Base-by-base conservation (phyloP, 2,329 filamentous ascomycete genomes). In the Ophiostoma ulmi region DNA sequence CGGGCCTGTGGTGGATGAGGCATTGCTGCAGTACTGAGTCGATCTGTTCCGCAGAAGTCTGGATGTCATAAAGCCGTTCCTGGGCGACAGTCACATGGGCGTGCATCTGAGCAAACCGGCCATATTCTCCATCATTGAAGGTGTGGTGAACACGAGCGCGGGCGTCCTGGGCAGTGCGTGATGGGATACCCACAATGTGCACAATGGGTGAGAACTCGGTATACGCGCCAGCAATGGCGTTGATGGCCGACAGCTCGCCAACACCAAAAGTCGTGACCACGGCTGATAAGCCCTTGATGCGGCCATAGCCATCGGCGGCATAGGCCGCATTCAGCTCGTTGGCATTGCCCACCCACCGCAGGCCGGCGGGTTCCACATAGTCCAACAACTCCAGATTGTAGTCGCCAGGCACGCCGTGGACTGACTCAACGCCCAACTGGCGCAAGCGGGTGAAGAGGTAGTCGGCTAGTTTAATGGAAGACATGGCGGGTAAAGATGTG, bases 21-120 rank as follows among this genome's bases (percentile, higher is more conserved):
- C 92, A 95, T 79, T 93, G 85, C 38, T 86, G 86, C 38, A 97
- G 84, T 3, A 90, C 88, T 75, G 91, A 85, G 78, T 97, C 93
- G 75, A 97, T 94, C 76, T 93, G 87, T 17, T 83, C 82, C 13
- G 92, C 89, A 58, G 91, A 91, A 74, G 91, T 89, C 71, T 84
- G 80, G 0, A 90, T 87, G 73, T 91, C 86, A 77, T 88, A 89
- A 70, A 97, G 84, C 75, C 90, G 89, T 70, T 90, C 88, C 52
- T 91, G 84, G 35, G 88, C 87, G 77, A 88, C 91, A 0, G 91
- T 92, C 75, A 96, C 88, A 68, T 87, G 80, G 64, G 85, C 82
- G 78, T 84, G 91, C 90, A 97, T 96, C 76, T 91, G 87, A 74
- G 88, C 85, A 79, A 96, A 97, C 69, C 93, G 91, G 72, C 75